Percentiles rank a stretch among this genome's conserved stretches.
Conservation (phyloP, 1,284 basidiomycete genomes). For the Sanguinoderma infundibulare region DNA sequence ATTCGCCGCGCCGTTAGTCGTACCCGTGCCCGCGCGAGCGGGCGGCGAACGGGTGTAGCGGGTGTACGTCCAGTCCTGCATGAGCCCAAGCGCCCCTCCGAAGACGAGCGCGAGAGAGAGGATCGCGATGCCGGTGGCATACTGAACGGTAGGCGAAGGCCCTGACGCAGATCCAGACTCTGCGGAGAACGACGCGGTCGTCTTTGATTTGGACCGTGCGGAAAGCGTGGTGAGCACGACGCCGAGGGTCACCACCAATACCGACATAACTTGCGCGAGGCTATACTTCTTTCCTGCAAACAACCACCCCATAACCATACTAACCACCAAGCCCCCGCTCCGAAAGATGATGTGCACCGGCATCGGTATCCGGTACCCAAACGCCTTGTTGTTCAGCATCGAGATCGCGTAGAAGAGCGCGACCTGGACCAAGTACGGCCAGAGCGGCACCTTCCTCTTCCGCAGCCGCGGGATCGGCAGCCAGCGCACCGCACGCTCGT, state of each 20-base stretch:
- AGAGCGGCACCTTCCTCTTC: slow-evolving; percentile 72
- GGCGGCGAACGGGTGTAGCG: slow-evolving; percentile 53
- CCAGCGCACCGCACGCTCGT: not conserved
- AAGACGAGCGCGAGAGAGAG: slow-evolving; percentile 81
- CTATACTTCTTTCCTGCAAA: slow-evolving; percentile 69
- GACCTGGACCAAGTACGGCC: slow-evolving; percentile 83
- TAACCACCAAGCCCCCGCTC: slow-evolving; percentile 86
- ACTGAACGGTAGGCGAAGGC: slow-evolving; percentile 41
- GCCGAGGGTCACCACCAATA: slow-evolving; percentile 81
- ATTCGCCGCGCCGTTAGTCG: not conserved
- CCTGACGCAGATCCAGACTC: not conserved
- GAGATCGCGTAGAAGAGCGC: slow-evolving; percentile 82
- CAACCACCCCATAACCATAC: slow-evolving; percentile 76
- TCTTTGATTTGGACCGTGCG: slow-evolving; percentile 46
- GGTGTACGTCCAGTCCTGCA: slow-evolving; percentile 84
- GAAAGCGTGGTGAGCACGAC: slow-evolving; percentile 87
- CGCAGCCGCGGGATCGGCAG: slow-evolving; percentile 48
- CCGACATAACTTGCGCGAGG: slow-evolving; percentile 69
- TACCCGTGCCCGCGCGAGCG: not conserved
- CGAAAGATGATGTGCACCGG: slow-evolving; percentile 94
- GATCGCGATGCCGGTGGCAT: slow-evolving; percentile 75
- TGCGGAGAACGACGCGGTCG: slow-evolving; percentile 1
- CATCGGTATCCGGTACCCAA: slow-evolving; percentile 88
- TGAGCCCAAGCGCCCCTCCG: slow-evolving; percentile 83
- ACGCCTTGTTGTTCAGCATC: slow-evolving; percentile 90